Conservation (phyloP, 225 moss, liverwort and hornwort species). For the Sphagnum contortum region DNA sequence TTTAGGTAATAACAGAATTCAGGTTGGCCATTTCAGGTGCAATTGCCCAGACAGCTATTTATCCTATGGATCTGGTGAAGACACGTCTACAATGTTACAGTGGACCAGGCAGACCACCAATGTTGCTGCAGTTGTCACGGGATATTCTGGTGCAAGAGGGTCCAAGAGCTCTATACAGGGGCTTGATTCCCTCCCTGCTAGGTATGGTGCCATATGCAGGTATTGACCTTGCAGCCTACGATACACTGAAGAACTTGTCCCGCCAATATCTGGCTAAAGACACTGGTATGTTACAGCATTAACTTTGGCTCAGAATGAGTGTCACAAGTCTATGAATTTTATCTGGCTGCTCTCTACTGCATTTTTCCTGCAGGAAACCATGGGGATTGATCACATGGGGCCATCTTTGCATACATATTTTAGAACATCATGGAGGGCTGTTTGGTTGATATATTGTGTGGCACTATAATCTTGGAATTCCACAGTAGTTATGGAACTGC, state of each 20-base stretch:
- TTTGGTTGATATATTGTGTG: no score
- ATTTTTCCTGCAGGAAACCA: no score
- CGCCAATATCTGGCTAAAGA: slow-evolving; percentile 45
- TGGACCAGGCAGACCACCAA: slow-evolving; percentile 52
- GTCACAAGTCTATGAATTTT: no score
- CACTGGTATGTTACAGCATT: slow-evolving; percentile 30
- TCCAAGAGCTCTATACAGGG: slow-evolving; percentile 75
- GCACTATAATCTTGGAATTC: no score
- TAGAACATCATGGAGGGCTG: no score
- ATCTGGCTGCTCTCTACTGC: no score
- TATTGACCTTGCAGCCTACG: slow-evolving; percentile 88
- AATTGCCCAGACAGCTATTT: slow-evolving; percentile 77
- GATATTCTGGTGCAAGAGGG: slow-evolving; percentile 78
- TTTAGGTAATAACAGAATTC: no score
- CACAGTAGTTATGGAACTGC: no score
- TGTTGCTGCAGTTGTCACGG: slow-evolving; percentile 40
- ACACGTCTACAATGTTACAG: slow-evolving; percentile 76
- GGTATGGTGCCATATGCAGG: slow-evolving; percentile 96
- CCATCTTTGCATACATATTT: no score
- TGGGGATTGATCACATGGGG: no score
- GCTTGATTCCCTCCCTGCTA: slow-evolving; percentile 73
- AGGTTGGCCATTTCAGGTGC: slow-evolving; percentile 32
- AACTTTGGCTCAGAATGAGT: no score
- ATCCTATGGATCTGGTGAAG: slow-evolving; percentile 92
- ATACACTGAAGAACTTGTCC: slow-evolving; percentile 71